Percentiles rank a stretch among this genome's conserved stretches.
phyloP scores from a whole-genome alignment of 2,329 filamentous ascomycete species.

The Madurella fahalii region DNA sequence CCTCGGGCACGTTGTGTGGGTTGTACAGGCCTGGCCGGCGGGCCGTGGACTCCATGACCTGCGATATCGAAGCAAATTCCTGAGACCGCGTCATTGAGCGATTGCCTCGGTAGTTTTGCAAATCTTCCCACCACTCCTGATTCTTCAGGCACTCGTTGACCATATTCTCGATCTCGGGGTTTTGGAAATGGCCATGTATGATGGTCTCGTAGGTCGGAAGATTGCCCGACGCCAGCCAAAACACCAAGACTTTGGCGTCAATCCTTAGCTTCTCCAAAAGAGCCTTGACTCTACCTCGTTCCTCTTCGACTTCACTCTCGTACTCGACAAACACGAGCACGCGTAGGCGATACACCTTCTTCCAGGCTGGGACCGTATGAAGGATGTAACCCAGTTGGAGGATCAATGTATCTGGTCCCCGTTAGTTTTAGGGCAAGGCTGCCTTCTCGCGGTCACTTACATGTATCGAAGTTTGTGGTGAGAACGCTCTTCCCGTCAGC shows the following conservation, averaged over 20 bases:
- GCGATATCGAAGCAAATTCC: slow-evolving; percentile 41
- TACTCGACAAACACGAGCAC: slow-evolving; percentile 89
- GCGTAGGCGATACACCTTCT: slow-evolving; percentile 65
- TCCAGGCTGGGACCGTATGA: slow-evolving; percentile 77
- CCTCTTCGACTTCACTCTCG: slow-evolving; percentile 76
- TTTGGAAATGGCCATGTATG: slow-evolving; percentile 62
- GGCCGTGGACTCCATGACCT: slow-evolving; percentile 42
- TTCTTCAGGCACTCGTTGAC: slow-evolving; percentile 64
- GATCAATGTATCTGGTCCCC: slow-evolving; percentile 62
- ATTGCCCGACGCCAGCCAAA: slow-evolving; percentile 72
- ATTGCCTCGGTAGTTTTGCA: slow-evolving; percentile 52
- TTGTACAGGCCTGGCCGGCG: slow-evolving; percentile 42
- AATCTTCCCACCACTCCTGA: slow-evolving; percentile 79
- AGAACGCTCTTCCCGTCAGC: slow-evolving; percentile 63
- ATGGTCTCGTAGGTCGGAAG: slow-evolving; percentile 72
- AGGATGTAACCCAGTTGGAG: slow-evolving; percentile 82
- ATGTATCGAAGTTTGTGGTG: slow-evolving; percentile 89
- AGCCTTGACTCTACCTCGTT: slow-evolving; percentile 65
- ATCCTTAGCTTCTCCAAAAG: slow-evolving; percentile 79
- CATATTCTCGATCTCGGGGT: slow-evolving; percentile 52
- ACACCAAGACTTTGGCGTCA: slow-evolving; percentile 72
- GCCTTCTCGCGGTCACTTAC: slow-evolving; percentile 41
- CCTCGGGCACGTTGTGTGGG: slow-evolving; percentile 33
- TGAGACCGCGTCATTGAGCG: slow-evolving; percentile 37
- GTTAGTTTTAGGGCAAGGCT: slow-evolving; percentile 16